A percentile compares a stretch with the other conserved stretches of the same genome.
Evolutionary conservation across 768 basidiomycete genomes (phyloP).

Genomic region (Suillus brevipes): DNA sequence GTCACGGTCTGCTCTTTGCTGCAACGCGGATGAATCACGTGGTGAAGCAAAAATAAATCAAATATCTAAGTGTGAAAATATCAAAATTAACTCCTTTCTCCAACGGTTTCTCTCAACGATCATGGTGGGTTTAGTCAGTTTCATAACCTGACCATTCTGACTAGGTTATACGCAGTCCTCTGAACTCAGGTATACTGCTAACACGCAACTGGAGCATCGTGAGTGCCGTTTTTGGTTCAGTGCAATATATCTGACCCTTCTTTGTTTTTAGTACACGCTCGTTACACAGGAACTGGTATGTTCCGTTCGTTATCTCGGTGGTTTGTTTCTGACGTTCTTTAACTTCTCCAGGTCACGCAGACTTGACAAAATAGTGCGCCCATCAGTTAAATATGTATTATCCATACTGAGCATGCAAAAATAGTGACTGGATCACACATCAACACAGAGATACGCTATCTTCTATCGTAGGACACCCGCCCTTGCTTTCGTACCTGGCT

Average conservation of each 20-base stretch:
- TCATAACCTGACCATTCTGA: neutral
- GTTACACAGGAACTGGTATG: conserved; percentile 93
- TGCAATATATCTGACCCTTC: conserved; percentile 17
- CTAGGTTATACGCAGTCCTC: conserved; percentile 56
- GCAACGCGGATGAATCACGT: neutral
- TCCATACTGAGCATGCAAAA: conserved; percentile 33
- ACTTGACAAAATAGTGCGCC: conserved; percentile 91
- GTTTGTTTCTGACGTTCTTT: conserved; percentile 15
- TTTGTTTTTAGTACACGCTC: conserved; percentile 73
- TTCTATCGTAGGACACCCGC: conserved; percentile 89
- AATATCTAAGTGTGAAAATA: neutral
- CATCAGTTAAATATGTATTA: conserved; percentile 2
- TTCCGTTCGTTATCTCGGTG: conserved; percentile 13
- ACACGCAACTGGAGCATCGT: conserved; percentile 95
- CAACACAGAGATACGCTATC: conserved; percentile 96
- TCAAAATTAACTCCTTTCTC: neutral
- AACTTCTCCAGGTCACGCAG: conserved; percentile 75
- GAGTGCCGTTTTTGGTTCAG: conserved; percentile 34
- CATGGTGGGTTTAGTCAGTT: conserved; percentile 24
- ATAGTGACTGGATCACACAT: conserved; percentile 95
- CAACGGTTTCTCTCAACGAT: conserved; percentile 11
- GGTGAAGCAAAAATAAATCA: neutral
- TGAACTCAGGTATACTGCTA: conserved; percentile 93
- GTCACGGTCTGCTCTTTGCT: neutral
- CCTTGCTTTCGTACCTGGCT: conserved; percentile 82